Evolutionary conservation across 2,329 filamentous ascomycete species (phyloP).

Genomic region (Colletotrichum destructivum): DNA sequence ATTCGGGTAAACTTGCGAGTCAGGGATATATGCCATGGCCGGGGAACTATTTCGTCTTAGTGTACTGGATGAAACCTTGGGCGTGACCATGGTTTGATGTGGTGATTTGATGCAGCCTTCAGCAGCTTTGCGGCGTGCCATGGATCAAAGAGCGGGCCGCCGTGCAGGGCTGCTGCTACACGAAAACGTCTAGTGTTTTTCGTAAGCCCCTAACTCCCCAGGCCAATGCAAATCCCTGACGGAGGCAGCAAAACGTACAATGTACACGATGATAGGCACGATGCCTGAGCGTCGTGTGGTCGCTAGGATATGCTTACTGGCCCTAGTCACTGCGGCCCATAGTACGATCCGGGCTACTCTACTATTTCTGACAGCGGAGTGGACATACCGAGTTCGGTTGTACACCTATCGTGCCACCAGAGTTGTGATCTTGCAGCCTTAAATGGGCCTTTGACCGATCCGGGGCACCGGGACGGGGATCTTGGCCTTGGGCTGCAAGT

Average conservation of each 20-base stretch:
- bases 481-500: neutral
- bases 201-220: neutral
- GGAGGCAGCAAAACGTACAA: neutral
- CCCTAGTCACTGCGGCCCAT: neutral
- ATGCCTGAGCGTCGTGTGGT: neutral
- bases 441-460: neutral
- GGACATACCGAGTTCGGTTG: neutral
- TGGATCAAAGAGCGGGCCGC: conserved; percentile 10
- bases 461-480: too few relatives aligned
- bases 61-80: neutral
- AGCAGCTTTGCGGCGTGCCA: neutral
- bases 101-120: conserved; percentile 14
- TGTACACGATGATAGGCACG: neutral
- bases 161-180: conserved; percentile 13
- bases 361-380: too few relatives aligned
- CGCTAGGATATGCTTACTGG: neutral
- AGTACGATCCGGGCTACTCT: neutral
- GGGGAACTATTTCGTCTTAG: neutral
- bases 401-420: neutral
- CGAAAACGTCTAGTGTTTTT: conserved; percentile 1
- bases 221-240: neutral
- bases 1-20: conserved; percentile 23
- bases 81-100: conserved; percentile 15
- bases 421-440: neutral
- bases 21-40: conserved; percentile 6